These are phyloP conservation scores for Leersia perrieri DNA, from an alignment of 176 grass and related monocot species.

Conservation along the genomic window DNA sequence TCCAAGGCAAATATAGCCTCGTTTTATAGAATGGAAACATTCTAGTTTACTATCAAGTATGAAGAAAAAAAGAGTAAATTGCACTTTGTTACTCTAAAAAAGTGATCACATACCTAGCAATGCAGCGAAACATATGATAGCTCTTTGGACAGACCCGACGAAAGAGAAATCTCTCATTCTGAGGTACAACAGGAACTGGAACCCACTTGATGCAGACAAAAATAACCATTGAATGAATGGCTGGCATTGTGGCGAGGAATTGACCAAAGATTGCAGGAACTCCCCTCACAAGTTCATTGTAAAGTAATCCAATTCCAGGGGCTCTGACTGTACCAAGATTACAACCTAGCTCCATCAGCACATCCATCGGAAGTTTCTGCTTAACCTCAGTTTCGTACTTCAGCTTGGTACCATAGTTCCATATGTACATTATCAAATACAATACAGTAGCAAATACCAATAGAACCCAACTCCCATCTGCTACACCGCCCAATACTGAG, in stretches of 20 bases:
- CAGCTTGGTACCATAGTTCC: slow-evolving; percentile 96
- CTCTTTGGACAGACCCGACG: slow-evolving; percentile 85
- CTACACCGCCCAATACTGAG: slow-evolving; percentile 75
- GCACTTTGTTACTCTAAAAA: no score
- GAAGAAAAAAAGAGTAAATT: neutral
- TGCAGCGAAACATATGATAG: slow-evolving; percentile 97
- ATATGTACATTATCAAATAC: slow-evolving; percentile 87
- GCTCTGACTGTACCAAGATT: slow-evolving; percentile 93
- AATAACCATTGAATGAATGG: slow-evolving; percentile 96
- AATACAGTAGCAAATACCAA: slow-evolving; percentile 77
- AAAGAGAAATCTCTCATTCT: slow-evolving; percentile 96
- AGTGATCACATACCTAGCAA: slow-evolving; percentile 60
- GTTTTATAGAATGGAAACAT: neutral
- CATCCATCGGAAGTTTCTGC: slow-evolving; percentile 91
- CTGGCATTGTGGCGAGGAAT: slow-evolving; percentile 88
- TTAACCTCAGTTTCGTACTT: slow-evolving; percentile 98
- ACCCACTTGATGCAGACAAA: slow-evolving; percentile 99
- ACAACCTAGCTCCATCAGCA: slow-evolving; percentile 73
- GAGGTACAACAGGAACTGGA: slow-evolving; percentile 89
- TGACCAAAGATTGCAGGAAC: slow-evolving; percentile 95
- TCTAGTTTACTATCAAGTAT: neutral
- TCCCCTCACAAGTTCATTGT: slow-evolving; percentile 92
- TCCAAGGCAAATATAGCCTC: slow-evolving; percentile 9
- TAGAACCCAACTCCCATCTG: slow-evolving; percentile 94
- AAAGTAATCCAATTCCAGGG: slow-evolving; percentile 93